These are phyloP conservation scores for Lasiosphaeris hirsuta DNA, from an alignment of 495 filamentous ascomycete genomes.

Conservation along the genomic window DNA sequence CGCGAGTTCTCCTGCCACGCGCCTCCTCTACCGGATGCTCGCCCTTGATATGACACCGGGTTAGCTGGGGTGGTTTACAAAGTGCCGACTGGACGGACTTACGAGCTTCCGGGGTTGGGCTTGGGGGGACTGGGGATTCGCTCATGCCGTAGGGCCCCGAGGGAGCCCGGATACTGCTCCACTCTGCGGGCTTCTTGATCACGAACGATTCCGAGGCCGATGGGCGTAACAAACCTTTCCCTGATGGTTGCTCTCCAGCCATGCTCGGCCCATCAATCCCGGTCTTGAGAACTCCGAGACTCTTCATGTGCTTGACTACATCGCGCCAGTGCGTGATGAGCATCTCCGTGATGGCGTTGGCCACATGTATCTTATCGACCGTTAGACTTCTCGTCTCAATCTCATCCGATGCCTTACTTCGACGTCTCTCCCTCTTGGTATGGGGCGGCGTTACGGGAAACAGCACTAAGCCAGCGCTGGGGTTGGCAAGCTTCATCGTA, in stretches of 20 bases:
- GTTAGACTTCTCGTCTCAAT: slow-evolving; percentile 12
- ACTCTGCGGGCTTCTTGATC: slow-evolving; percentile 19
- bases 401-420: slow-evolving; percentile 17
- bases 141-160: slow-evolving; percentile 9
- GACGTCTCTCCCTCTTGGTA: slow-evolving; percentile 36
- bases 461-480: slow-evolving; percentile 35
- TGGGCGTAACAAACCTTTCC: slow-evolving; percentile 13
- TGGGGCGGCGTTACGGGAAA: slow-evolving; percentile 34
- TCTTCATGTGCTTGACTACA: slow-evolving; percentile 52
- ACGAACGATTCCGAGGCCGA: slow-evolving; percentile 27
- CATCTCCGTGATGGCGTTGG: slow-evolving; percentile 56
- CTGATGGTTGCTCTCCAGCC: background rate
- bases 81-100: background rate
- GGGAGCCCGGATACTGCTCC: slow-evolving; percentile 1
- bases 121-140: slow-evolving; percentile 26
- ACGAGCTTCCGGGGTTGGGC: slow-evolving; percentile 28
- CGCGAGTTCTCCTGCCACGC: background rate
- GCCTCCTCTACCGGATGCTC: slow-evolving; percentile 9
- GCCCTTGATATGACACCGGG: slow-evolving; percentile 5
- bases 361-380: slow-evolving; percentile 49
- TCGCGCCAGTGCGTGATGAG: slow-evolving; percentile 57
- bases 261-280: background rate
- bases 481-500: slow-evolving; percentile 36
- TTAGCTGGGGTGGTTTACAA: slow-evolving; percentile 9
- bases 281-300: slow-evolving; percentile 30